Percentiles rank a stretch among this genome's conserved stretches.
Conservation (phyloP, 2,329 filamentous ascomycete species). For the Rosellinia necatrix region DNA sequence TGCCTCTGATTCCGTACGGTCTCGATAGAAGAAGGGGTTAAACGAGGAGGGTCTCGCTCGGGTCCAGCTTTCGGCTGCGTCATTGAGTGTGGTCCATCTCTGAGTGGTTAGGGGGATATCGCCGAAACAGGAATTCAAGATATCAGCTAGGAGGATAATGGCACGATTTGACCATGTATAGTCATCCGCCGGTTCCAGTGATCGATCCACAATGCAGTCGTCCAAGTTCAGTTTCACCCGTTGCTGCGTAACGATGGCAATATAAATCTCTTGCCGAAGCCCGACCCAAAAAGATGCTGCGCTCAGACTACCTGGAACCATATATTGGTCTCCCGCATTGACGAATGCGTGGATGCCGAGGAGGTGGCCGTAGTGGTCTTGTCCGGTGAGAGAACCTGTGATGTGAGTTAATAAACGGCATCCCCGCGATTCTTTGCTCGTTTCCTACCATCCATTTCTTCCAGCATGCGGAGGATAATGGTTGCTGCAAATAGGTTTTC, state of each 20-base stretch:
- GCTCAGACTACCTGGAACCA: conserved; percentile 49
- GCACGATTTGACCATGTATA: conserved; percentile 65
- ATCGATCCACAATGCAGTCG: conserved; percentile 56
- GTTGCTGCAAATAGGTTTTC: conserved; percentile 59
- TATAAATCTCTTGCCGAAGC: conserved; percentile 63
- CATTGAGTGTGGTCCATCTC: conserved; percentile 51
- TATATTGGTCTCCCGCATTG: conserved; percentile 46
- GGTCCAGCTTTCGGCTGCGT: conserved; percentile 53
- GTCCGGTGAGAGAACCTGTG: conserved; percentile 47
- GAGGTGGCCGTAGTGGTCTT: conserved; percentile 53
- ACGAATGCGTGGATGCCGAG: conserved; percentile 54
- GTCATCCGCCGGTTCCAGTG: conserved; percentile 53
- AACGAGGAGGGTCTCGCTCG: conserved; percentile 55
- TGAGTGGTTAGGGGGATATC: conserved; percentile 41
- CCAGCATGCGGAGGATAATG: conserved; percentile 57
- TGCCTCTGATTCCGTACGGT: conserved; percentile 43
- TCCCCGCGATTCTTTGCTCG: conserved; percentile 4
- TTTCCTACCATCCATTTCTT: conserved; percentile 48
- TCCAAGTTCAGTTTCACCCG: conserved; percentile 55
- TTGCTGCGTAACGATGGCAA: conserved; percentile 54
- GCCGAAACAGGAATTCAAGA: conserved; percentile 66
- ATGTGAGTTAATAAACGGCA: conserved; percentile 29
- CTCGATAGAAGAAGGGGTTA: conserved; percentile 56
- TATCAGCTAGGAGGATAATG: conserved; percentile 65
- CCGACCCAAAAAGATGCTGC: conserved; percentile 63